Evolutionary conservation across 371 early-diverging fungal species (phyloP), one percentile per base, ranked within the genome.

Genomic region (Lichtheimia hyalospora): DNA sequence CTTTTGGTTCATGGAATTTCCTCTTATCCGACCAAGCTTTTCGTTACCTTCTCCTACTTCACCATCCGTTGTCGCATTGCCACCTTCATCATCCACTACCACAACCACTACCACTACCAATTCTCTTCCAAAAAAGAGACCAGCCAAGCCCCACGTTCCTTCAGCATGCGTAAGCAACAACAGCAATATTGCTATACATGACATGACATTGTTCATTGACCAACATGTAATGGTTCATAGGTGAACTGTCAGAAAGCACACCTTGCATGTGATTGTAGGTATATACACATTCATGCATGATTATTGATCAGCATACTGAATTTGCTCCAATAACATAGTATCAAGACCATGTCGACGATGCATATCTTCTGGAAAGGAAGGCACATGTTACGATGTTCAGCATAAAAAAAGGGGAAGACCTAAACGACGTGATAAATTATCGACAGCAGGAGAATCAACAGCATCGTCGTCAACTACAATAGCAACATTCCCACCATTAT

Each of bases 351-450:
- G 92, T 69, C 84, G 83, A 63, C 77, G 92, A 49, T 92, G 92
- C 63, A 68, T 88, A 13, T 75, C 84, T 3, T 66, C 87, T 15
- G 85, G 85, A 49, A 86, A 85, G 63, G 76, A 80, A 58, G 89
- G 87, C 52, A 84, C 86, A 16, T 92, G 92, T 60, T 75, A 82
- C 40, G 90, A 92, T 63, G 89, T 88, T 43, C 84, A 88, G 65
- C 90, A 90, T 72, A 92, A 89, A 63, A 90, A 90, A 66, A 81
- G 92, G 58, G 92, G 92, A 21, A 78, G 92, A 27, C 92, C 90
- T 25, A 89, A 87, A 64, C 71, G 87, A n/a, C 83, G 84, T 46
- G 87, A 84, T 51, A 43, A 16, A 20, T 52, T 16, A 18, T 23
- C 46, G 2, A 2, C 21, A 16, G 7, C 18, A 46, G 46, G 21